Evolutionary conservation across 208 protist species (phyloP), one percentile per base, ranked within the genome.

Genomic region (Perkinsela sp.): DNA sequence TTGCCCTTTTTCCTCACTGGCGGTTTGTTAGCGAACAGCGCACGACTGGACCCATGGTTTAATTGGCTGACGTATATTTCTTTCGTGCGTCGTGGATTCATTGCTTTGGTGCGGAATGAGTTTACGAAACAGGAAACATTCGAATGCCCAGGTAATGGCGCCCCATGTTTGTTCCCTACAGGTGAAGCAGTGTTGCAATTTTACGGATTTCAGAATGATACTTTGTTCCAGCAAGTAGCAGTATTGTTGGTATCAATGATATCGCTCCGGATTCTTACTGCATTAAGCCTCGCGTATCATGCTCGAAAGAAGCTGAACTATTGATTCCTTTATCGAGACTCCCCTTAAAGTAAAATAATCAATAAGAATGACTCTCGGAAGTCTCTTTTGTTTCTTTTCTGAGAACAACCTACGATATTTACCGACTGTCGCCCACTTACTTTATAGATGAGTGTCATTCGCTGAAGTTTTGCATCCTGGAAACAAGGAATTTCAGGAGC

Each of bases 61-160:
- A 67, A 70, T 67, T 90, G 85, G 85, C 74, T 88, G 30, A 88
- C 77, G 73, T 86, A 88, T 72, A 66, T 88, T 32, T 88, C 85
- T 66, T 88, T 88, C 72, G 80, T 81, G 1, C 80, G 82, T 40
- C 77, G 86, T 68, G 75, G 78, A 31, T 89, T 81, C 73, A 69
- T 85, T n/a, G 85, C 82, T 66, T 70, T 85, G 48, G 76, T 87
- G 68, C 75, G 69, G 48, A 89, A 88, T 68, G 85, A 90, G 76
- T 90, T 89, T 71, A 22, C 40, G 6, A 22, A 22, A 57, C 6
- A 22, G 22, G 40, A 57, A 57, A 57, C 6, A n/a, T 57, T 57
- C 40, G 6, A 6, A 57, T 57, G 40, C 40, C 40, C 40, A n/a
- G 13, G 6, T 22, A 22, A 57, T 22, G 22, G 22, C 40, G 40